Conservation (phyloP, 768 basidiomycete genomes). For the Nevesoporus exiguus region DNA sequence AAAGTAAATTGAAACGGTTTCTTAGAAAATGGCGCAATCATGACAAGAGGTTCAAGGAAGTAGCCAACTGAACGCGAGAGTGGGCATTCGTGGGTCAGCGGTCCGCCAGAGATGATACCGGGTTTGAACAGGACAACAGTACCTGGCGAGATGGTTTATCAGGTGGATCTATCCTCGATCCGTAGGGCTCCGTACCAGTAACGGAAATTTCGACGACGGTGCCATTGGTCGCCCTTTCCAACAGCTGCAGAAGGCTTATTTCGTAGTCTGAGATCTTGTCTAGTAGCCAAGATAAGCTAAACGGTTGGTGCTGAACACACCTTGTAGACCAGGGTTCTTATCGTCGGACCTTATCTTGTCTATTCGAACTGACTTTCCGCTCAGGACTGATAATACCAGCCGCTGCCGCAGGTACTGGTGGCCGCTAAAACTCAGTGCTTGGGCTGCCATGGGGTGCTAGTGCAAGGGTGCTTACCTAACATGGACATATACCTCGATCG, state of each 20-base stretch:
- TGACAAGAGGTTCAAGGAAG: conserved; percentile 86
- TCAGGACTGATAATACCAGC: conserved; percentile 84
- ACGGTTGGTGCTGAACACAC: conserved; percentile 38
- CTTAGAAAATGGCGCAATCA: conserved; percentile 92
- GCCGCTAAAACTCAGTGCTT: conserved; percentile 62
- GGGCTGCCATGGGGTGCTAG: conserved; percentile 16
- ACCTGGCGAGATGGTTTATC: conserved; percentile 45
- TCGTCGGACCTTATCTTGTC: conserved; percentile 88
- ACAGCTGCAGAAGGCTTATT: conserved; percentile 78
- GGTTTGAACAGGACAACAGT: conserved; percentile 91
- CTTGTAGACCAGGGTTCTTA: conserved; percentile 93
- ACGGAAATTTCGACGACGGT: conserved; percentile 94
- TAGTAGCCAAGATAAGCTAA: not conserved
- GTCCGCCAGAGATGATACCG: conserved; percentile 84
- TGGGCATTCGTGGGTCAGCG: conserved; percentile 82
- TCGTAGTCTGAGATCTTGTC: conserved; percentile 68
- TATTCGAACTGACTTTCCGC: conserved; percentile 79
- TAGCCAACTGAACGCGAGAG: conserved; percentile 88
- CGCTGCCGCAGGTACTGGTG: conserved; percentile 83
- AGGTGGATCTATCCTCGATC: not conserved
- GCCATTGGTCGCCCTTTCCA: conserved; percentile 93
- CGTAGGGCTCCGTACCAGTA: conserved; percentile 60
- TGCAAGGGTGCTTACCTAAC: conserved; percentile 27
- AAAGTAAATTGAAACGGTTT: conserved; percentile 77
- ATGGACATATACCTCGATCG: not conserved